Evolutionary conservation across 148 eudicot species (phyloP), one percentile per base, ranked within the genome.

Genomic region (Rhododendron griersonianum): DNA sequence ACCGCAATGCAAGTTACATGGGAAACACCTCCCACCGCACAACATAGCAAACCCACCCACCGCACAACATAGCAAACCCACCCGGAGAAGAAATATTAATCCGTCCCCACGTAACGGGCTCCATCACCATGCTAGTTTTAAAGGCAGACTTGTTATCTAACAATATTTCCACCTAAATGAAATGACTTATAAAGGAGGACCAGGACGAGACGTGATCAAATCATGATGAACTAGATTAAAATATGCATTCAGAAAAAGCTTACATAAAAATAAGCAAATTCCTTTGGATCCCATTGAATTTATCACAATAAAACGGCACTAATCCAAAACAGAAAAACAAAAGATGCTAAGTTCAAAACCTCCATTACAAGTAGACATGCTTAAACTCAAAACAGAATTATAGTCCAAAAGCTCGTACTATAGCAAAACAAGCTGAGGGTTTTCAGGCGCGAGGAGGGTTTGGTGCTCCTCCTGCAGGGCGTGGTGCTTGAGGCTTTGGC

Each of bases 401-500:
- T 69, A 28, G 37, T 28, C 37, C 75, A 30, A 71, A 28, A 28
- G 41, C 75, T 69, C 5, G 4, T 69, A 69, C 75, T 10, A 11
- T 13, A 71, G 41, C 76, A 71, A 71, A 73, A 33, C 21, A 10
- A 69, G 76, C 35, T 18, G 21, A 39, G 67, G 67, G n/a, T 87
- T 84, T 30, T 87, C 84, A 84, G 81, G 81, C 8, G 51, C 89
- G 89, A 19, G 86, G 79, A 33, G 89, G 81, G n/a, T 30, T 71
- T 71, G 35, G 45, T 41, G 89, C 35, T 18, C 75, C 84, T 84
- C 89, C 89, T 37, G 86, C 86, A 25, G 89, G 86, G 78, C 89
- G 89, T 1, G 88, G 83, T 80, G 86, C 84, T 53, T 79, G 86
- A 15, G 86, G 86, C 84, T 75, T 84, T 10, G 89, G 86, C 59